Evolutionary conservation across 75 land plant genomes (phyloP).

Genomic region (Gnetum montanum): DNA sequence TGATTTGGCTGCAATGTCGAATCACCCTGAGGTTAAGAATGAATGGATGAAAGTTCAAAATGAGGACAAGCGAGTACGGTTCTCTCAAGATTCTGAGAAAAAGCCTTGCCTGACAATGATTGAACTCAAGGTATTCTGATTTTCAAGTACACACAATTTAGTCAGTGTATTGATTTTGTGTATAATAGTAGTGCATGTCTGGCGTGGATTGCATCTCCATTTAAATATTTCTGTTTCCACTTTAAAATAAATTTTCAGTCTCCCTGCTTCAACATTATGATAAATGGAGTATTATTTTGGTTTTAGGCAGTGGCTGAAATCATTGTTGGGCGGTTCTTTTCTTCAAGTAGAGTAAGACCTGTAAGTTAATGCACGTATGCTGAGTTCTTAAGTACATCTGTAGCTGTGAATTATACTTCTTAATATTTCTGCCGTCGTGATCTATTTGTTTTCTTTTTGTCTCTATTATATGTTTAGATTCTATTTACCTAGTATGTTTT

Average conservation of each 20-base stretch:
- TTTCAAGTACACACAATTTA: background rate
- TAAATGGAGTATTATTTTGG: background rate
- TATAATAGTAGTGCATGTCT: background rate
- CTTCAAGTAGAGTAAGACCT: conserved; percentile 37
- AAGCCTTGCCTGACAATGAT: conserved; percentile 65
- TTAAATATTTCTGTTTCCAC: background rate
- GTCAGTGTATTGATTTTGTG: background rate
- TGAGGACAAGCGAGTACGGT: conserved; percentile 58
- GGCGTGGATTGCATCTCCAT: background rate
- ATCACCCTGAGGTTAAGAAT: conserved; percentile 37
- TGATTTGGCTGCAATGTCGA: conserved; percentile 85
- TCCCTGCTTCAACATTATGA: no score
- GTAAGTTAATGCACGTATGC: conserved; percentile 45
- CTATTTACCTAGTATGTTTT: background rate
- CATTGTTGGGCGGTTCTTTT: conserved; percentile 48
- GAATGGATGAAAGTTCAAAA: conserved; percentile 81
- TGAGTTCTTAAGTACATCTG: no score
- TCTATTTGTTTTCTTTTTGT: background rate
- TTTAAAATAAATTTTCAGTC: no score
- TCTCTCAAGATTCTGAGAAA: conserved; percentile 60
- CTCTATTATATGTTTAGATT: background rate
- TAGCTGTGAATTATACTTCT: no score
- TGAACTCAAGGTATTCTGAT: conserved; percentile 60
- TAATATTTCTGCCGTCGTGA: background rate
- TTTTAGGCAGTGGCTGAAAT: conserved; percentile 78